Base-by-base conservation (phyloP, 2,329 filamentous ascomycete species). In the Penicillium corylophilum region DNA sequence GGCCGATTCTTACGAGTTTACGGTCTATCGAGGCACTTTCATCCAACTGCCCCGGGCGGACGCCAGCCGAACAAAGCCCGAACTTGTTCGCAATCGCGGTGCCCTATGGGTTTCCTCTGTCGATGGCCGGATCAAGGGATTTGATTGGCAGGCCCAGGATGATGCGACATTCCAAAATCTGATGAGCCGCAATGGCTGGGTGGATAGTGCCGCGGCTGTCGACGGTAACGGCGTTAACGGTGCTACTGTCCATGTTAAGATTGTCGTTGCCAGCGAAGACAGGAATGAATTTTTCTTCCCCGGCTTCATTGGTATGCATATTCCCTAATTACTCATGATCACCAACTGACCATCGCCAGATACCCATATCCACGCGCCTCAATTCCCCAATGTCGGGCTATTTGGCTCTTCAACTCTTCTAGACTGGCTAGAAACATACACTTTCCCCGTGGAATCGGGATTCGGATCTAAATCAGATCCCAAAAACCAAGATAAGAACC, bases 381-480 rank as follows among this genome's bases (percentile, higher is more conserved):
- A 99, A 75, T 96, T 96, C 65, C 91, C 93, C 51, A 99, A 99
- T 67, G 84, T 85, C 1, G 94, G 94, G 53, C 87, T 99, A 57
- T 97, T 97, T 68, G 94, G 94, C 65, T 94, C 92, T 60, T 87
- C 89, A 0, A 96, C 93, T 0, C 85, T 99, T 28, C 82, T 99
- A 13, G 88, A 94, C 73, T 99, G 94, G 94, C 79, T 99, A 5
- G 83, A 92, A 64, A 94, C 80, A 15, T 97, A 99, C 76, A 99
- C 94, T 0, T 99, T 97, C 67, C 94, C 94, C 0, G 82, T 96
- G 56, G 94, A 99, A 73, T 79, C 86, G 1, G 91, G 88, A 9
- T 84, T 96, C 53, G 74, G 79, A 6, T 62, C 63, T 35, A 50
- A 58, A 18, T 56, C 54, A 3, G 55, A 61, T 33, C 46, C 52